Conservation (phyloP, 306 rosid species). For the Cicer judaicum region DNA sequence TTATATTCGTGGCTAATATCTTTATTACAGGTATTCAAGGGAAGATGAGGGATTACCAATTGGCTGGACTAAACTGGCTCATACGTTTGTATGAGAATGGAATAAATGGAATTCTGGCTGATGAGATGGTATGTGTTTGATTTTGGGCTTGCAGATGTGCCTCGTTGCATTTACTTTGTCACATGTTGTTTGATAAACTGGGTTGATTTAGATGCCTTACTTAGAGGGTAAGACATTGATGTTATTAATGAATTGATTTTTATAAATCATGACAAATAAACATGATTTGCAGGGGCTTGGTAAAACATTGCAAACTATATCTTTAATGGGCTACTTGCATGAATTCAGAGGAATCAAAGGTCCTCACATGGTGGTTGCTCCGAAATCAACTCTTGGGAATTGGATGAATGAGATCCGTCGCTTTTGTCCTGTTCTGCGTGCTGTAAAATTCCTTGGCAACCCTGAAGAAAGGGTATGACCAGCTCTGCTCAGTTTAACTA, state of each 20-base stretch:
- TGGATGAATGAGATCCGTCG: slow-evolving; percentile 99
- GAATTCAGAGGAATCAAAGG: slow-evolving; percentile 96
- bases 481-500: slow-evolving; percentile 27
- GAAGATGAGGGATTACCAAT: slow-evolving; percentile 97
- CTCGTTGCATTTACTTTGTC: slow-evolving; percentile 12
- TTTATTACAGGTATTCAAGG: slow-evolving; percentile 81
- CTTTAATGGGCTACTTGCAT: slow-evolving; percentile 88
- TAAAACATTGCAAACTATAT: slow-evolving; percentile 95
- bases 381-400: slow-evolving; percentile 97
- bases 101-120: slow-evolving; percentile 96
- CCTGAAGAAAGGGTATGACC: slow-evolving; percentile 90
- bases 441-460: slow-evolving; percentile 96
- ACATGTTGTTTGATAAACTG: slow-evolving; percentile 23
- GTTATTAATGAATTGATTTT: slow-evolving; percentile 11
- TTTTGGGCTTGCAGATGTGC: slow-evolving; percentile 31
- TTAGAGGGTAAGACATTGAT: neutral
- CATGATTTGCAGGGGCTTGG: slow-evolving; percentile 85
- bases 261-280: slow-evolving; percentile 26
- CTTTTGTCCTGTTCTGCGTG: slow-evolving; percentile 87
- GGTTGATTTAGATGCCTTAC: slow-evolving; percentile 16
- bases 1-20: neutral
- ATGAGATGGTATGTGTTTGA: slow-evolving; percentile 81
- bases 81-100: slow-evolving; percentile 95
- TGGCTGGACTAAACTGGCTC: slow-evolving; percentile 97
- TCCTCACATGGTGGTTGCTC: slow-evolving; percentile 99